A percentile compares a stretch with the other conserved stretches of the same genome.
Evolutionary conservation across 345 rosid genomes (phyloP).

Genomic region (Pistacia integerrima): DNA sequence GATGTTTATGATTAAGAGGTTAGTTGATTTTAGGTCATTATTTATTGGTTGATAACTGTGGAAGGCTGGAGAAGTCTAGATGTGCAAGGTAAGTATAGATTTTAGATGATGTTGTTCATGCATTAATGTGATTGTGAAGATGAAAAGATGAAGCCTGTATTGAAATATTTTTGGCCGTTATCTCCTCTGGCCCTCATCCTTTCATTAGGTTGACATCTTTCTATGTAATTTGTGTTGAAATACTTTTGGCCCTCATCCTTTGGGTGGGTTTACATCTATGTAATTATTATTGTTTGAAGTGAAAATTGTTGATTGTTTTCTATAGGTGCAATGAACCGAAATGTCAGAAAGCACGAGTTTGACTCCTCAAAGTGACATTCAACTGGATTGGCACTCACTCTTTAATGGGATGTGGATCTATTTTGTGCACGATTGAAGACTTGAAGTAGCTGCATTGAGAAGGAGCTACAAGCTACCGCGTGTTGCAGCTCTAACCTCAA

Average conservation of each 20-base stretch:
- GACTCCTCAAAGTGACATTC: neutral
- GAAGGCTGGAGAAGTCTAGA: neutral
- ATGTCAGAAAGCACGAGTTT: neutral
- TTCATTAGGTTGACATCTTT: neutral
- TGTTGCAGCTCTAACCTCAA: no score
- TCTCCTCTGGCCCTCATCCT: neutral
- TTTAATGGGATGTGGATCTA: neutral
- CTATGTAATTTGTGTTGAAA: neutral
- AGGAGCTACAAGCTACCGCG: no score
- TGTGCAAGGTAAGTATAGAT: neutral
- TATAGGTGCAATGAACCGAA: neutral
- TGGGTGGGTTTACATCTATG: neutral
- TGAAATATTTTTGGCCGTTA: neutral
- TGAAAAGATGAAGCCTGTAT: neutral
- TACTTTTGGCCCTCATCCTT: neutral
- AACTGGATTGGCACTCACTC: neutral
- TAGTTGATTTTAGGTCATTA: slow-evolving; percentile 2
- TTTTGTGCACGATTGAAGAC: no score
- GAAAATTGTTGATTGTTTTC: neutral
- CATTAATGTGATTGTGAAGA: neutral
- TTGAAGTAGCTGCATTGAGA: no score
- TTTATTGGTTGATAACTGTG: neutral
- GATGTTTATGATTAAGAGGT: neutral
- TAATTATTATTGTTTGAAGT: neutral
- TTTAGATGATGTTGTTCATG: neutral